Evolutionary conservation across 257 asterid genomes (phyloP), one percentile per base, ranked within the genome.

Genomic region (Prunella vulgaris): DNA sequence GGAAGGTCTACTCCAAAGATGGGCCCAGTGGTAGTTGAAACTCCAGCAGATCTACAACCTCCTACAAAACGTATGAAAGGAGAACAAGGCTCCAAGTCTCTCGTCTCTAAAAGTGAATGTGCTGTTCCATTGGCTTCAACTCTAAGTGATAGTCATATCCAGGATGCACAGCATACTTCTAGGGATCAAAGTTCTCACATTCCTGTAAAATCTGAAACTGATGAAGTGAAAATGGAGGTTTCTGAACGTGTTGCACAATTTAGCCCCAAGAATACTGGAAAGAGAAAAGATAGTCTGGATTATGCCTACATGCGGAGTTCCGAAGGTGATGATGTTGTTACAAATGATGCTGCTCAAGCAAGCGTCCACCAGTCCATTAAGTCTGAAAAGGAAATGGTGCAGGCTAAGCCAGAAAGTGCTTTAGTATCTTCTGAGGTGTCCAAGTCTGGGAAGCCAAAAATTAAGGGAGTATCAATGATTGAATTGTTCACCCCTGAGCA

Each of bases 401-500:
- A 76, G 66, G 69, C 84, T 80, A 89, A 81, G 75, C 75, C 66
- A 78, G 96, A 87, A 76, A 81, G 38, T 68, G 64, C 71, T 7
- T 60, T 81, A 28, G 52, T 80, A 66, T 84, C 92, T 80, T 28
- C 80, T 5, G 97, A 89, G 72, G 70, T 83, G 61, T 80, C 97
- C 35, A 94, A 88, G 84, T 86, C 96, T 69, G 98, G 97, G 84
- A 94, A 94, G 86, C 88, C 96, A 67, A 91, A 86, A 77, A 88
- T 91, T 72, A 86, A 87, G 71, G 99, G 93, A 54, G 99, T 94
- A 22, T 94, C 99, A 17, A 76, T 94, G 93, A 91, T 83, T 46
- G 99, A 94, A 69, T 68, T 94, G 77, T 94, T 94, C 83, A 87
- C 98, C 60, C 96, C 96, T 30, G 98, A 87, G 72, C 90, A 91